A percentile compares a stretch with the other conserved stretches of the same genome.
These are phyloP conservation scores for Nitzschia inconspicua DNA, from an alignment of 108 stramenopile species.

Conservation along the genomic window DNA sequence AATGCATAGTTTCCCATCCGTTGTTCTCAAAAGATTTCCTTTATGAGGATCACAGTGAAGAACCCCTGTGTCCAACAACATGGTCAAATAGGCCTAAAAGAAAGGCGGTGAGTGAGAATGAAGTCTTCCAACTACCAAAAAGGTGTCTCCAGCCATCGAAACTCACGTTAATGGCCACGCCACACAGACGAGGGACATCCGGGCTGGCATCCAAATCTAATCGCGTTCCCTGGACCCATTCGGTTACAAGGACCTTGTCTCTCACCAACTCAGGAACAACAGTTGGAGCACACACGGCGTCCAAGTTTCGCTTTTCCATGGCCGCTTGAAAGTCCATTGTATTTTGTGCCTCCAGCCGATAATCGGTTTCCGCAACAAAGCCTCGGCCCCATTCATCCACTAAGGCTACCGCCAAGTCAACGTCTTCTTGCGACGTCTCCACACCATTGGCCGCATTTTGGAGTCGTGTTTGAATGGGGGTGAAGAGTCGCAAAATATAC, in stretches of 20 bases:
- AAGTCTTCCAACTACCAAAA: neutral
- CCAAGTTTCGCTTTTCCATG: constrained; percentile 65
- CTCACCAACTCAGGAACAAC: constrained; percentile 60
- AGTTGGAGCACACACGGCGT: constrained; percentile 78
- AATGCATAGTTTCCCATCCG: constrained; percentile 81
- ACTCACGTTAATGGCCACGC: constrained; percentile 68
- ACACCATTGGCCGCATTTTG: constrained; percentile 57
- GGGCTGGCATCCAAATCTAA: constrained; percentile 58
- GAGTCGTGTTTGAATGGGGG: constrained; percentile 67
- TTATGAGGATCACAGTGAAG: constrained; percentile 62
- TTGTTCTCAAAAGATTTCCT: constrained; percentile 69
- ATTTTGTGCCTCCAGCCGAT: constrained; percentile 77
- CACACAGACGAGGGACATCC: constrained; percentile 78
- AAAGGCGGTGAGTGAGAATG: neutral
- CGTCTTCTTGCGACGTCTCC: constrained; percentile 47
- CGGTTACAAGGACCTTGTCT: constrained; percentile 82
- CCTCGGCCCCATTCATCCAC: constrained; percentile 91
- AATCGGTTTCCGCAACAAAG: constrained; percentile 91
- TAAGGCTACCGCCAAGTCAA: constrained; percentile 55
- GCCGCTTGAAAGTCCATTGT: constrained; percentile 60
- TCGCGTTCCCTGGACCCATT: constrained; percentile 90
- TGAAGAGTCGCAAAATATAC: constrained; percentile 74
- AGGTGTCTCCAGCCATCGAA: neutral
- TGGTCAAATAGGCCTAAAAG: constrained; percentile 65
- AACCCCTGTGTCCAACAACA: constrained; percentile 79